A percentile compares a stretch with the other conserved stretches of the same genome.
phyloP scores from a whole-genome alignment of 805 yeast genomes.

The Kuraishia cidri region DNA sequence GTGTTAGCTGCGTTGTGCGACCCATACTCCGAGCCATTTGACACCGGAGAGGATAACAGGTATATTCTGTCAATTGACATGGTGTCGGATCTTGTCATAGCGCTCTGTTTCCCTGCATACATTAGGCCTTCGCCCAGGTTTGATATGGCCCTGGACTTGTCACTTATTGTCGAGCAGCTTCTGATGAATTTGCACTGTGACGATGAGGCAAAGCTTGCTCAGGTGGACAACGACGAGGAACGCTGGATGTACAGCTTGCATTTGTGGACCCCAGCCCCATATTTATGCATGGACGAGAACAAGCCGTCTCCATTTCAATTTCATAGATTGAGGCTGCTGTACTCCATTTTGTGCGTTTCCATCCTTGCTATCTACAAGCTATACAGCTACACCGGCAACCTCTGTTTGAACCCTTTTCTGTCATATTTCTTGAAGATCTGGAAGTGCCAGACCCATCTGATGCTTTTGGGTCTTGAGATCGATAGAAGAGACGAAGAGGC shows the following conservation, averaged over 20 bases:
- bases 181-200: constrained; percentile 26
- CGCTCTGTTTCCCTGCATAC: constrained; percentile 22
- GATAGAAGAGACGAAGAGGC: constrained; percentile 40
- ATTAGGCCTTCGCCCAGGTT: constrained; percentile 15
- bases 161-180: constrained; percentile 26
- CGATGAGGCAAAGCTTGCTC: constrained; percentile 30
- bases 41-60: constrained; percentile 36
- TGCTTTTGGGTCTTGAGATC: constrained; percentile 51
- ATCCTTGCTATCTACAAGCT: constrained; percentile 35
- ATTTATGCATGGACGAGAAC: constrained; percentile 14
- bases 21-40: constrained; percentile 65
- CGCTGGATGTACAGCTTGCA: constrained; percentile 21
- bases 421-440: constrained; percentile 49
- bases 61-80: constrained; percentile 45
- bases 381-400: constrained; percentile 24
- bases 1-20: constrained; percentile 35
- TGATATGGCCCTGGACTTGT: constrained; percentile 20
- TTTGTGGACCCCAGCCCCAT: constrained; percentile 27
- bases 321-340: constrained; percentile 33
- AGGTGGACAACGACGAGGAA: constrained; percentile 26
- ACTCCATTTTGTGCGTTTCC: constrained; percentile 32
- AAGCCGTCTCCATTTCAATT: too few relatives aligned
- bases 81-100: constrained; percentile 42
- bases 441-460: constrained; percentile 56
- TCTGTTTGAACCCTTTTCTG: constrained; percentile 53